Evolutionary conservation across 768 basidiomycete genomes (phyloP).

Genomic region (Suillus subalutaceus): DNA sequence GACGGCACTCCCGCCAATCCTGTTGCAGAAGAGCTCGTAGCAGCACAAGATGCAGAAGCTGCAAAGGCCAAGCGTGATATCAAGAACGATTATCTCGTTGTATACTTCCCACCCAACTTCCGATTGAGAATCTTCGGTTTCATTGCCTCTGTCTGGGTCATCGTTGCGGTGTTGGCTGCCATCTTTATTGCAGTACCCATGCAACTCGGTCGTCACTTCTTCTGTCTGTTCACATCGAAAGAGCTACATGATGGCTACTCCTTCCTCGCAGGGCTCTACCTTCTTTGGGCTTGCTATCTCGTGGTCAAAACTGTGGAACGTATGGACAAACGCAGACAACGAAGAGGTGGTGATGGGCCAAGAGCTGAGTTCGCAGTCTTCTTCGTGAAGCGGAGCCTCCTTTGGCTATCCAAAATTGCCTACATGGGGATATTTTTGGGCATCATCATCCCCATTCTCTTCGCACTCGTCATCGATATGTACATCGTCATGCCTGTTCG

Average conservation of each 20-base stretch:
- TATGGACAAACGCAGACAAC: slow-evolving; percentile 72
- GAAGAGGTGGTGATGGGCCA: slow-evolving; percentile 55
- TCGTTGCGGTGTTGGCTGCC: slow-evolving; percentile 64
- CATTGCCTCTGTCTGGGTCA: slow-evolving; percentile 68
- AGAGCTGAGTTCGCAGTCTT: slow-evolving; percentile 66
- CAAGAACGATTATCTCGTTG: slow-evolving; percentile 77
- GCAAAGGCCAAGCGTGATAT: slow-evolving; percentile 65
- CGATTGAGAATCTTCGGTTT: slow-evolving; percentile 72
- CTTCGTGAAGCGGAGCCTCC: slow-evolving; percentile 65
- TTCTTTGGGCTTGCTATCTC: slow-evolving; percentile 75
- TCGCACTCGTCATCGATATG: slow-evolving; percentile 77
- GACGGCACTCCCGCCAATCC: slow-evolving; percentile 68
- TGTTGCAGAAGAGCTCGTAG: slow-evolving; percentile 57
- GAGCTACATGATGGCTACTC: slow-evolving; percentile 90
- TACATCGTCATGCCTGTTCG: slow-evolving; percentile 80
- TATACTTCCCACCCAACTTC: slow-evolving; percentile 85
- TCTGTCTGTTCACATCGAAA: slow-evolving; percentile 57
- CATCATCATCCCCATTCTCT: slow-evolving; percentile 69
- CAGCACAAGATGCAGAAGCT: slow-evolving; percentile 70
- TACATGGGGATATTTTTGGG: slow-evolving; percentile 77
- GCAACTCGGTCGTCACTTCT: slow-evolving; percentile 73
- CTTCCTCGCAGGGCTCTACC: slow-evolving; percentile 78
- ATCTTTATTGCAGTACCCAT: slow-evolving; percentile 67
- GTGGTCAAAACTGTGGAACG: slow-evolving; percentile 65
- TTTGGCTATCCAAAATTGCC: slow-evolving; percentile 68